These are phyloP conservation scores for Kalmusia sp. DNA, from an alignment of 2,329 filamentous ascomycete genomes.

Conservation along the genomic window DNA sequence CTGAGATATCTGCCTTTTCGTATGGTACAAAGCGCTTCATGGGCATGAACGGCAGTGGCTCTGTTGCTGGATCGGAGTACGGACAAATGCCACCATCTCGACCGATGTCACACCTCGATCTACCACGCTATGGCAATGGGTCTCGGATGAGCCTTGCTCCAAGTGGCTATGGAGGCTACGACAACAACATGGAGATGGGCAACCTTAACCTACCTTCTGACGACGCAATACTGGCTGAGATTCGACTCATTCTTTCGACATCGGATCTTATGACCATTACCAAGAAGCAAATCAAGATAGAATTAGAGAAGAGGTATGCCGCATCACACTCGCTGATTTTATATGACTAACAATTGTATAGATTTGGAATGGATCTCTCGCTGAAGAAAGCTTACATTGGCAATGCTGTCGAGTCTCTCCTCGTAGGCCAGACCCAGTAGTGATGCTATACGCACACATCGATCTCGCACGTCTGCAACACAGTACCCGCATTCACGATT, in stretches of 20 bases:
- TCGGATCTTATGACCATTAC: constrained; percentile 97
- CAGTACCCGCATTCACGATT: constrained; percentile 21
- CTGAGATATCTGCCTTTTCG: constrained; percentile 90
- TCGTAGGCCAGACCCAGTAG: constrained; percentile 13
- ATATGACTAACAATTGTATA: constrained; percentile 29
- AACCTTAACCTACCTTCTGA: constrained; percentile 83
- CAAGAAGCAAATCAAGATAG: constrained; percentile 96
- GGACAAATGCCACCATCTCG: constrained; percentile 60
- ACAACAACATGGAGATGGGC: constrained; percentile 68
- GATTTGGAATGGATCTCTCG: constrained; percentile 85
- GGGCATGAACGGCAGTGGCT: constrained; percentile 53
- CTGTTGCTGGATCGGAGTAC: constrained; percentile 67
- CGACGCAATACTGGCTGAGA: constrained; percentile 89
- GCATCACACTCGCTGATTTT: background rate
- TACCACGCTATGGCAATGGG: constrained; percentile 57
- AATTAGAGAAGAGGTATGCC: constrained; percentile 77
- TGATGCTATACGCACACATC: background rate
- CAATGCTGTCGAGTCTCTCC: constrained; percentile 41
- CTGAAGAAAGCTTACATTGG: constrained; percentile 87
- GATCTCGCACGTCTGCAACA: background rate
- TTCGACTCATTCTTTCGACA: constrained; percentile 88
- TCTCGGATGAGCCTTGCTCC: constrained; percentile 66
- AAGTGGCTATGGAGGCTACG: constrained; percentile 55
- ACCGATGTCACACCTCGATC: constrained; percentile 66
- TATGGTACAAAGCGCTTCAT: constrained; percentile 83